A percentile compares a stretch with the other conserved stretches of the same genome.
Conservation (phyloP, 306 rosid species). For the Sechiopsis laciniata region DNA sequence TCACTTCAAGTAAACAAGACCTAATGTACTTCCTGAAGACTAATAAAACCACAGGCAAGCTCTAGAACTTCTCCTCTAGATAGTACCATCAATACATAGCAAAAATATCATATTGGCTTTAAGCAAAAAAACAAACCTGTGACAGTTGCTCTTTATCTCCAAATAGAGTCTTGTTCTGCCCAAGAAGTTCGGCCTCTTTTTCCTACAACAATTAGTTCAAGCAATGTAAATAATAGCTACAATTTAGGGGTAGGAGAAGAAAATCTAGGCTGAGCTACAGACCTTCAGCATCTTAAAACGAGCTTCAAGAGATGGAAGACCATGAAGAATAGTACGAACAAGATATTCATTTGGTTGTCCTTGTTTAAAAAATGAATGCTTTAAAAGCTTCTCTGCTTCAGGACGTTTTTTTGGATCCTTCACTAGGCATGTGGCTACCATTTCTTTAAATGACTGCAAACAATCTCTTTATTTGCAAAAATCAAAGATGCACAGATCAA, state of each 20-base stretch:
- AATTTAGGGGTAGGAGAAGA: slow-evolving; percentile 20
- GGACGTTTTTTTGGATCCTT: slow-evolving; percentile 99
- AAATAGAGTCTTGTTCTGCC: slow-evolving; percentile 75
- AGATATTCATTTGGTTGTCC: slow-evolving; percentile 59
- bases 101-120: not conserved
- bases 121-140: slow-evolving; percentile 40
- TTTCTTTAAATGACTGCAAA: slow-evolving; percentile 82
- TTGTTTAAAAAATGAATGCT: slow-evolving; percentile 80
- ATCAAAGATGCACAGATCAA: slow-evolving; percentile 17
- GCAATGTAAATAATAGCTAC: slow-evolving; percentile 20
- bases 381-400: slow-evolving; percentile 79
- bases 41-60: not conserved
- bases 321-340: slow-evolving; percentile 61
- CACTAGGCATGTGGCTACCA: slow-evolving; percentile 87
- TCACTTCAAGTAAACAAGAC: not conserved
- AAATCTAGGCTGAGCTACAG: slow-evolving; percentile 28
- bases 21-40: not conserved
- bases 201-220: slow-evolving; percentile 41
- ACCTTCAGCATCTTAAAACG: slow-evolving; percentile 86
- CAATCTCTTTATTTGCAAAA: slow-evolving; percentile 28
- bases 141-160: slow-evolving; percentile 86
- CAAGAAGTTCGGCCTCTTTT: slow-evolving; percentile 82
- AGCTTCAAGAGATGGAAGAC: slow-evolving; percentile 80
- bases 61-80: not conserved
- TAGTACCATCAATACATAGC: not conserved